Evolutionary conservation across 2,329 filamentous ascomycete species (phyloP).

Genomic region (Arthrobotrys entomopaga): DNA sequence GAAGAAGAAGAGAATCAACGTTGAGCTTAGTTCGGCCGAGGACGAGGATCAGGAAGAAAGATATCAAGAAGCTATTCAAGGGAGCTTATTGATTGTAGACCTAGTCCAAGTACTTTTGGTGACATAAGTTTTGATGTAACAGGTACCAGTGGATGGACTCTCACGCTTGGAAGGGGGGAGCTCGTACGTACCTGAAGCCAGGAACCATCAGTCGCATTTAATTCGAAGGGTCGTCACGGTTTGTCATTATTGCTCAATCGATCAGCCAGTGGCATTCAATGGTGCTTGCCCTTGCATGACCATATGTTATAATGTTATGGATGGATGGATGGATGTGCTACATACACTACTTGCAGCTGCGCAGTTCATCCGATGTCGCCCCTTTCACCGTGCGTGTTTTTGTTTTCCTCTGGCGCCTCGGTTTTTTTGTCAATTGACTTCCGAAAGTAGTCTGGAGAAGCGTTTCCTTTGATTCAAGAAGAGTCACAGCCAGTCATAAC

Average conservation of each 20-base stretch:
- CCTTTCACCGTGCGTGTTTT: neutral
- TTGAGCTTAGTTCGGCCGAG: no score
- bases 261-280: no score
- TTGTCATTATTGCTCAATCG: neutral
- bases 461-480: neutral
- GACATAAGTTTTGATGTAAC: no score
- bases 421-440: no score
- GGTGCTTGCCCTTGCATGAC: conserved; percentile 3
- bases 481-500: conserved; percentile 40
- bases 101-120: no score
- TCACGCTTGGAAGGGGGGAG: neutral
- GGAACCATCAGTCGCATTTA: neutral
- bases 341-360: no score
- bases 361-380: conserved; percentile 34
- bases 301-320: no score
- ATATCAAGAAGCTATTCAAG: neutral
- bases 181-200: neutral
- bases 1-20: no score
- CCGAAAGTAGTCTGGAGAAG: conserved; percentile 9
- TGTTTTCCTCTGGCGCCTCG: no score
- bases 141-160: neutral
- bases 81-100: neutral
- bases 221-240: conserved; percentile 22
- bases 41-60: no score
- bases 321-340: no score